Base-by-base conservation (phyloP, 768 basidiomycete genomes). In the Boletus rubropictus region DNA sequence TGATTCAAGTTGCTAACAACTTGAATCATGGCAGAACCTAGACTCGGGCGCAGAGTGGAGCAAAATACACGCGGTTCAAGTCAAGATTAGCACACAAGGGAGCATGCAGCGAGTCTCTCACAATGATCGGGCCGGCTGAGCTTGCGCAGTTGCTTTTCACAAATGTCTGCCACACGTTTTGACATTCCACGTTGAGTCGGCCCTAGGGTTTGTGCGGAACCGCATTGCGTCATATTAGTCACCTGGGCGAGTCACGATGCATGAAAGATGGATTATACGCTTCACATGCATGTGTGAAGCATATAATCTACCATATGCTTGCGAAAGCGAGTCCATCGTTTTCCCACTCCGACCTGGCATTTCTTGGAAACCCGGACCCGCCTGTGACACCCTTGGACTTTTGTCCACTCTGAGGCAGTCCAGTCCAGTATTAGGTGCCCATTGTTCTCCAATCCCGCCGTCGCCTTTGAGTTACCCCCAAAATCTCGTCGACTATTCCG, bases 401-500 rank as follows among this genome's bases (percentile, higher is more conserved):
- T 28, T 28, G 18, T 28, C 25, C 27, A 14, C n/a, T 22, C 8
- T 12, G 12, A 31, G 11, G 24, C 2, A 11, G 31, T 34, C 18
- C 24, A 14, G 7, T 1, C 20, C 15, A 44, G 21, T n/a, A 3
- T 5, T 22, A n/a, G n/a, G n/a, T 17, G 15, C 11, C 3, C 46
- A 24, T 29, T 27, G 17, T 46, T 21, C 34, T 39, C 24, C 48
- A 27, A 29, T 2, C 5, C n/a, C 27, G 3, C n/a, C 25, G 12
- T 33, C 12, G 14, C 14, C 3, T 18, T 33, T 10, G 24, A 17
- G 25, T 7, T 7, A 17, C 18, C 36, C 38, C 22, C 17, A 7
- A 8, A 27, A 20, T 7, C 25, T 42, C 36, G 31, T 39, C 42
- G 11, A 31, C 29, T 46, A 6, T 52, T 60, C n/a, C 28, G 39